Evolutionary conservation across 257 asterid species (phyloP), one percentile per base, ranked within the genome.

Genomic region (Solanum etuberosum): DNA sequence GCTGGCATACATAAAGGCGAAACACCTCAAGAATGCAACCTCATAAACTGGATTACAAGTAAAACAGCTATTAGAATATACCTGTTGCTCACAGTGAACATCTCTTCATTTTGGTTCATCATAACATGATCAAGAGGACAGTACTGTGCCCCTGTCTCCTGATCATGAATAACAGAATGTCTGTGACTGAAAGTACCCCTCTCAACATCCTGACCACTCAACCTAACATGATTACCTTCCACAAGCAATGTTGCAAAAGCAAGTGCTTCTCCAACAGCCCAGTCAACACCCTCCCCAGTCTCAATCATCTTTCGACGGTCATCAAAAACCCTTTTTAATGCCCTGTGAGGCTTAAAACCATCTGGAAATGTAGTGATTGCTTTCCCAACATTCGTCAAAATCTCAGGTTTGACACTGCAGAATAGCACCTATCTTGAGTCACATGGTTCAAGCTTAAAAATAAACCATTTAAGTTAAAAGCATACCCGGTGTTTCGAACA

Each of bases 141-240:
- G 86, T 89, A 89, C 27, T 87, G 83, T 34, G 72, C 85, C 37
- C 89, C 91, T 0, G 89, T 84, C 82, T 89, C 89, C 85, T 89
- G 91, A 80, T 89, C 91, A 84, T 86, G 89, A 46, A 89, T 40
- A 43, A 89, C 89, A 35, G 91, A 73, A 87, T 89, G 91, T 31
- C 91, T 88, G 46, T 89, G 91, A 80, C 89, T 86, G 71, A 89
- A 89, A 43, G 91, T 89, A 35, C 91, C 91, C 43, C 91, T 83
- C 86, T 89, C 91, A 29, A 87, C 89, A 87, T 89, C 91, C 84
- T 89, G 91, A 83, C 91, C 91, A 63, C 89, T 86, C 89, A 89
- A 83, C 63, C 91, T 83, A 59, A 89, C 91, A 77, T 89, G 89
- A 67, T 89, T 86, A 40, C 91, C 91, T 89, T 89, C 91, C 27